Conservation (phyloP, 768 basidiomycete genomes). For the Bullera alba region DNA sequence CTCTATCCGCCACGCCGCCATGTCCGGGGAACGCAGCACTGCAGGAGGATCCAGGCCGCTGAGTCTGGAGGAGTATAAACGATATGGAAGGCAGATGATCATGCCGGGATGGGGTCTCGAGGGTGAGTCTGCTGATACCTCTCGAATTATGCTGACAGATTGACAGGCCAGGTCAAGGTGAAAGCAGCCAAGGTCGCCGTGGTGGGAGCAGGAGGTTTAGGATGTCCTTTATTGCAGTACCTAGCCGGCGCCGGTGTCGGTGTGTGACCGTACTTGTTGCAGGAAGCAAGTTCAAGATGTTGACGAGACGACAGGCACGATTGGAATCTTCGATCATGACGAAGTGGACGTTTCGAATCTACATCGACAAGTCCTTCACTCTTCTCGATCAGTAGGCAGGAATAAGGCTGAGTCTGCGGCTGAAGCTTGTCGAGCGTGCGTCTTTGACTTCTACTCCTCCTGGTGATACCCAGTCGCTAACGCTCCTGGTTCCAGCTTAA, state of each 20-base stretch:
- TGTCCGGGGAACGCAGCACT: too few relatives aligned
- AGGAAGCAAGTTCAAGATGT: background rate
- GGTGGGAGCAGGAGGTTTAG: conserved; percentile 90
- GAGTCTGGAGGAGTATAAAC: conserved; percentile 60
- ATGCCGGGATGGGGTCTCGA: conserved; percentile 76
- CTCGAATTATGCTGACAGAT: background rate
- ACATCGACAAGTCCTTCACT: conserved; percentile 87
- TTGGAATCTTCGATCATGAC: conserved; percentile 86
- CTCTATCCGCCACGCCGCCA: too few relatives aligned
- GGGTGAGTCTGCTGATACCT: conserved; percentile 51
- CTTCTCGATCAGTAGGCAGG: conserved; percentile 61
- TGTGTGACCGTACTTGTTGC: conserved; percentile 46
- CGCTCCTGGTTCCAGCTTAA: conserved; percentile 54
- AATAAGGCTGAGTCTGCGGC: conserved; percentile 78
- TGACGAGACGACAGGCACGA: conserved; percentile 62
- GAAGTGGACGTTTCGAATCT: conserved; percentile 80
- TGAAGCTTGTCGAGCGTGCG: conserved; percentile 59
- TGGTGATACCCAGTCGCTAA: background rate
- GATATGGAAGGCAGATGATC: conserved; percentile 97
- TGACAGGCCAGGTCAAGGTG: conserved; percentile 75
- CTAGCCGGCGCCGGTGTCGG: conserved; percentile 88
- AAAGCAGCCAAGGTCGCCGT: conserved; percentile 70
- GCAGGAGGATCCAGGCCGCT: conserved; percentile 15
- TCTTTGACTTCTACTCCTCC: conserved; percentile 11
- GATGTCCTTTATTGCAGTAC: conserved; percentile 92